Base-by-base conservation (phyloP, 2,329 filamentous ascomycete species). In the Sarocladium strictum region DNA sequence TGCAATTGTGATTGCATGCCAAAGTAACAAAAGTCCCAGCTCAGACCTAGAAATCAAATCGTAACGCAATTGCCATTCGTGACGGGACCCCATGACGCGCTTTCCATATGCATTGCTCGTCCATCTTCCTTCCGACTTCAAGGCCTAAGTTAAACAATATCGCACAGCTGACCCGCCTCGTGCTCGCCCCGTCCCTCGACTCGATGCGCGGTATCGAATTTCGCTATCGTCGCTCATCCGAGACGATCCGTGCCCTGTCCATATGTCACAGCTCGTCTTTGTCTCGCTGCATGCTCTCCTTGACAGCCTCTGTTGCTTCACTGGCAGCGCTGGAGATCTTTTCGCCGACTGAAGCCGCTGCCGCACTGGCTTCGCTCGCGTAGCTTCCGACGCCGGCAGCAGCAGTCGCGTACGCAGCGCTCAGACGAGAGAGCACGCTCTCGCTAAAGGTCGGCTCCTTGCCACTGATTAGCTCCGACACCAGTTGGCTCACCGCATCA, bases 381-480 rank as follows among this genome's bases (percentile, higher is more conserved):
- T 69, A 57, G 56, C 73, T 77, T 11, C 76, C 76, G 7, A 78
- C 73, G 1, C 76, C 83, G 0, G 82, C 76, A 2, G 80, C 72
- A 1, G 84, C 86, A 0, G 84, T 89, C 23, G 83, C 81, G 63
- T 93, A 94, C 0, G 84, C 87, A 2, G 80, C 85, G 55, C 82
- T 81, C 12, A 96, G 77, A 53, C 87, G 81, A 53, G 76, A 83
- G 69, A 90, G 83, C 2, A 93, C 86, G 56, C 87, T 91, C 64
- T 95, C 88, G 0, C 86, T 91, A 63, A 90, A 95, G 14, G 85
- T 83, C 0, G 89, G 85, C 65, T 95, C 90, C 67, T 86, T 90
- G 53, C 88, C 90, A 38, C 79, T 72, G 14, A 96, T 76, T 1
- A 95, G 75, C 67, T 95, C 90, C 1, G 86, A 87, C 14, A 96